phyloP scores from a whole-genome alignment of 2,329 filamentous ascomycete genomes.

The Pestalotiopsis sp. region DNA sequence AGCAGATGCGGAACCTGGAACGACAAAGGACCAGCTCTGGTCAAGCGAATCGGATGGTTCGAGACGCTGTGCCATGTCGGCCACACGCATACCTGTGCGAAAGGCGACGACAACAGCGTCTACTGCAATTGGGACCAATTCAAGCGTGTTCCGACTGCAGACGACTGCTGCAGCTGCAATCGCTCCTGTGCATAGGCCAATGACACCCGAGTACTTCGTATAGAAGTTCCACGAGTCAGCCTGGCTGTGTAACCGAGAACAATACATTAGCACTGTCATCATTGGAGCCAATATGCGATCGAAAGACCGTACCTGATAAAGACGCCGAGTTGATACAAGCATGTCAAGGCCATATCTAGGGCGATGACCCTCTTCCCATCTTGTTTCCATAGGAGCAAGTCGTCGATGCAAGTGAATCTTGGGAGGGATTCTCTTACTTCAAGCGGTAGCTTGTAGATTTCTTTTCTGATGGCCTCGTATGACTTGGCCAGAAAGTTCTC shows the following conservation, averaged over 20 bases:
- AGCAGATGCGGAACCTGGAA: conserved; percentile 19
- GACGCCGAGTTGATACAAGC: conserved; percentile 19
- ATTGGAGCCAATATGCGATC: background rate
- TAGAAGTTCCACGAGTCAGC: conserved; percentile 15
- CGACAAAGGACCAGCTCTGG: conserved; percentile 23
- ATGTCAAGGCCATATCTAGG: conserved; percentile 24
- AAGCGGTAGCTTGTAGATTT: conserved; percentile 18
- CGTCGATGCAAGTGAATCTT: conserved; percentile 21
- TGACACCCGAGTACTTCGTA: conserved; percentile 13
- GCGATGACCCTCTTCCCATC: conserved; percentile 18
- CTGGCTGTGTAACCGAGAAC: conserved; percentile 11
- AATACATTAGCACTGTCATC: background rate
- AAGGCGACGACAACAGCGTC: conserved; percentile 31
- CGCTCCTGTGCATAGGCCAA: conserved; percentile 32
- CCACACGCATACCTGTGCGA: conserved; percentile 26
- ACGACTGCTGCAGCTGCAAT: conserved; percentile 32
- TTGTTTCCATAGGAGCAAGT: conserved; percentile 21
- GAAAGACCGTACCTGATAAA: conserved; percentile 19
- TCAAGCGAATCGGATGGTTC: conserved; percentile 10
- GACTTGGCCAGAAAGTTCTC: conserved; percentile 18
- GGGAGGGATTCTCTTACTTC: conserved; percentile 19
- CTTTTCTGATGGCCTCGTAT: conserved; percentile 17
- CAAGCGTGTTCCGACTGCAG: conserved; percentile 24
- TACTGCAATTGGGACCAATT: conserved; percentile 31
- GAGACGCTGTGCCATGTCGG: conserved; percentile 16